Base-by-base conservation (phyloP, 257 asterid species). In the Catharanthus roseus region DNA sequence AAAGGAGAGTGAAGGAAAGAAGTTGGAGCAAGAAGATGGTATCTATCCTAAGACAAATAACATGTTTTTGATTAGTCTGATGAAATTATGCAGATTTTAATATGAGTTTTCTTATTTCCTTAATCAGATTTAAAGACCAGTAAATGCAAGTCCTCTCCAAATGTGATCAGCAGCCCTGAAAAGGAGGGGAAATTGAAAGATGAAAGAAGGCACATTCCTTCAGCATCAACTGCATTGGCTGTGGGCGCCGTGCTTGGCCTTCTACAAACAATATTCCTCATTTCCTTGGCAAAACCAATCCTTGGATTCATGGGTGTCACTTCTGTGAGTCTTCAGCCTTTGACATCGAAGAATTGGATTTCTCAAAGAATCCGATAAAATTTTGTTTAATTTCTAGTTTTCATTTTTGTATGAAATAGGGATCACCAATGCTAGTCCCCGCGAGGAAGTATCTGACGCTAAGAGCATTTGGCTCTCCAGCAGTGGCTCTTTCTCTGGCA, bases 401-500 rank as follows among this genome's bases (percentile, higher is more conserved):
- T 61, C 49, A n/a, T 57, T 56, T 21, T 26, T 8, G 69, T 41
- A 42, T 54, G 38, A 49, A 49, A 68, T 57, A 93, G 97, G 96
- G 86, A 76, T 89, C 97, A 72, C 88, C 96, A 34, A 95, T 95
- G 97, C 77, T 89, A 16, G 56, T 73, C 12, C 96, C 95, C 1
- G 99, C 96, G 55, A 74, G 10, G 6, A 89, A 85, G 86, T 95
- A 91, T 76, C 79, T 93, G 58, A 83, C 84, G 15, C 74, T 93
- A 58, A 82, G 97, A 81, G 86, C 99, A 65, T 84, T 95, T 3
- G 99, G 97, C 38, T 95, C 99, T 7, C 99, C 97, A 4, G 99
- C 99, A 10, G 96, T 95, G 24, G 96, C 93, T 47, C 93, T 95
- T 47, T 92, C 97, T n/a, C 75, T 95, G 72, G 93, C 99, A n/a